A percentile compares a stretch with the other conserved stretches of the same genome.
phyloP scores from a whole-genome alignment of 805 yeast genomes.

The Kodamaea restingae region DNA sequence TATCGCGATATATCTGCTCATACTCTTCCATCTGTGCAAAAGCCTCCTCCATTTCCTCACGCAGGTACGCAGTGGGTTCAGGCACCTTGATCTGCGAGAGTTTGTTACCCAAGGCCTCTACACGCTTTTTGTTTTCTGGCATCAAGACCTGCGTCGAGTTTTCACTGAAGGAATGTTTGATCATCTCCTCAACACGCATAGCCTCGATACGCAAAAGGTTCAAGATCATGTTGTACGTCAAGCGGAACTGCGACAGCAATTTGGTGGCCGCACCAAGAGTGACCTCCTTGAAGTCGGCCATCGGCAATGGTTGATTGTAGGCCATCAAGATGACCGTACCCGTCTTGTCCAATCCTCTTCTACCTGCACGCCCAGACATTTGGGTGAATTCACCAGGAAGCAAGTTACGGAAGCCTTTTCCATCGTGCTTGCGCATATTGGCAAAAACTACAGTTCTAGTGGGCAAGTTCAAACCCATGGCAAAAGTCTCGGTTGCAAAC shows the following conservation, averaged over 20 bases:
- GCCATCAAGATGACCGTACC: conserved; percentile 96
- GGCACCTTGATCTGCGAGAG: conserved; percentile 35
- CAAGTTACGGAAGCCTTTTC: conserved; percentile 72
- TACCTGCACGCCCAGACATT: conserved; percentile 98
- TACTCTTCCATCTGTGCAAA: conserved; percentile 45
- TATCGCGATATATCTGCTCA: conserved; percentile 38
- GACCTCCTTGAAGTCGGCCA: conserved; percentile 66
- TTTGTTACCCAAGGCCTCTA: conserved; percentile 49
- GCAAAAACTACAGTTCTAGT: conserved; percentile 94
- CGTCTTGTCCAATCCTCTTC: conserved; percentile 89
- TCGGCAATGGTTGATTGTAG: conserved; percentile 58
- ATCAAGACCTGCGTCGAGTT: conserved; percentile 78
- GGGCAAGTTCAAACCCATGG: conserved; percentile 96
- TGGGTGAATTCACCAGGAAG: conserved; percentile 97
- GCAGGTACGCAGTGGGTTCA: conserved; percentile 34
- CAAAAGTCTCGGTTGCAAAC: conserved; percentile 97
- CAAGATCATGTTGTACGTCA: conserved; percentile 93
- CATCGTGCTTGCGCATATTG: conserved; percentile 85
- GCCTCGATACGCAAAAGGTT: conserved; percentile 92
- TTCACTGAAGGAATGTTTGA: conserved; percentile 91
- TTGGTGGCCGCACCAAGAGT: conserved; percentile 88
- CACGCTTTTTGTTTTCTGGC: conserved; percentile 77
- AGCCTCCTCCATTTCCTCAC: conserved; percentile 41
- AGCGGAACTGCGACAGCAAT: conserved; percentile 83
- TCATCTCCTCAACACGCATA: conserved; percentile 95